Conservation (phyloP, 2,329 filamentous ascomycete species). For the Scedosporium boydii region DNA sequence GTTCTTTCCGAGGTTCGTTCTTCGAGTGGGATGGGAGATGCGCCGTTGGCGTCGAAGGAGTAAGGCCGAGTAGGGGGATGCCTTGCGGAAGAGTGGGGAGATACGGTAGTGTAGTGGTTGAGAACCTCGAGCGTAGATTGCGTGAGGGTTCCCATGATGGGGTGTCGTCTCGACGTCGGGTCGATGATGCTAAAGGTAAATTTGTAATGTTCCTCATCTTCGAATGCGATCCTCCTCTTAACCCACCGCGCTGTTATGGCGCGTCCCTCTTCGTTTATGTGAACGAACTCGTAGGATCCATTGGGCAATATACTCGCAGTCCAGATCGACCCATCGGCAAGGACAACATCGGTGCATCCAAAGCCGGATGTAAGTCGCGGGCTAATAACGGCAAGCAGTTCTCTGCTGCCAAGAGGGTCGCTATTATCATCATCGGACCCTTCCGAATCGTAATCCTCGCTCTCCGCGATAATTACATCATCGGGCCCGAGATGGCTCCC, state of each 20-base stretch:
- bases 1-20: conserved; percentile 5
- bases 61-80: conserved; percentile 4
- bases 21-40: not conserved
- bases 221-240: conserved; percentile 29
- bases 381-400: conserved; percentile 61
- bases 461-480: conserved; percentile 62
- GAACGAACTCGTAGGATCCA: conserved; percentile 58
- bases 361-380: conserved; percentile 38
- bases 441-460: conserved; percentile 49
- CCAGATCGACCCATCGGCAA: conserved; percentile 55
- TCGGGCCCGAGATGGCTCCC: conserved; percentile 56
- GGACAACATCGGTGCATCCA: conserved; percentile 53
- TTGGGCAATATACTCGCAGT: conserved; percentile 38
- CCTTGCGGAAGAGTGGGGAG: not conserved
- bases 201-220: conserved; percentile 29
- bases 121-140: conserved; percentile 56
- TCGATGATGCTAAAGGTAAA: conserved; percentile 74
- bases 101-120: conserved; percentile 27
- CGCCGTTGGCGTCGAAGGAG: not conserved
- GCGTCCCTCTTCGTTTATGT: conserved; percentile 46
- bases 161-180: conserved; percentile 58
- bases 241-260: conserved; percentile 62
- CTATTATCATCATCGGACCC: conserved; percentile 36
- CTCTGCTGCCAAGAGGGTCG: conserved; percentile 34
- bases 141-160: conserved; percentile 62